Base-by-base conservation (phyloP, 371 early-diverging fungal genomes). In the Blakeslea trispora region DNA sequence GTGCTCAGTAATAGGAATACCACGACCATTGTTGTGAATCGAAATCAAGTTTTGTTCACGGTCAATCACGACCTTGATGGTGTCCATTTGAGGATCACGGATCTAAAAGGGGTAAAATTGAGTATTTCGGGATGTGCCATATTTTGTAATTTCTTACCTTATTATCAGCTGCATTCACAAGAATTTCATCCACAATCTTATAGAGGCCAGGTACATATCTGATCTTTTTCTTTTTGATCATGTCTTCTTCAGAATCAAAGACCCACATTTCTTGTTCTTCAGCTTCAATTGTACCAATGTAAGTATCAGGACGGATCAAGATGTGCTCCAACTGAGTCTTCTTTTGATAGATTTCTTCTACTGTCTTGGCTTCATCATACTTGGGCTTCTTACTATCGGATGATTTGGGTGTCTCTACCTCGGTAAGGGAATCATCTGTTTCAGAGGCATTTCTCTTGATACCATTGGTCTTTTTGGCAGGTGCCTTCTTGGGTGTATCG, bases 101-200 rank as follows among this genome's bases (percentile, higher is more conserved):
- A 90, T 87, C 89, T 93, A 79, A n/a, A n/a, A n/a, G n/a, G n/a
- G n/a, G n/a, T n/a, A n/a, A n/a, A n/a, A n/a, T n/a, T n/a, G n/a
- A n/a, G n/a, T n/a, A n/a, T n/a, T n/a, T n/a, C n/a, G n/a, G n/a
- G n/a, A n/a, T n/a, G n/a, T n/a, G n/a, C n/a, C n/a, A n/a, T n/a
- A n/a, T 14, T 22, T 14, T 34, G 10, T 14, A 28, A 50, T 32
- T 44, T n/a, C n/a, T n/a, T 81, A 88, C 88, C 86, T 92, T 94
- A 72, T 95, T 93, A 59, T 93, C 95, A 34, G 94, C 93, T 15
- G 94, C 99, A 80, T 99, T 99, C 21, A 99, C 99, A 5, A 99
- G 72, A 59, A 99, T 99, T 77, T 99, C 99, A 74, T 99, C 99
- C 51, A 99, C 95, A 61, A 99, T 99, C 74, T 99, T 99, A 81